Percentiles rank a stretch among this genome's conserved stretches.
phyloP scores from a whole-genome alignment of 306 rosid species.

The Myrica gale region DNA sequence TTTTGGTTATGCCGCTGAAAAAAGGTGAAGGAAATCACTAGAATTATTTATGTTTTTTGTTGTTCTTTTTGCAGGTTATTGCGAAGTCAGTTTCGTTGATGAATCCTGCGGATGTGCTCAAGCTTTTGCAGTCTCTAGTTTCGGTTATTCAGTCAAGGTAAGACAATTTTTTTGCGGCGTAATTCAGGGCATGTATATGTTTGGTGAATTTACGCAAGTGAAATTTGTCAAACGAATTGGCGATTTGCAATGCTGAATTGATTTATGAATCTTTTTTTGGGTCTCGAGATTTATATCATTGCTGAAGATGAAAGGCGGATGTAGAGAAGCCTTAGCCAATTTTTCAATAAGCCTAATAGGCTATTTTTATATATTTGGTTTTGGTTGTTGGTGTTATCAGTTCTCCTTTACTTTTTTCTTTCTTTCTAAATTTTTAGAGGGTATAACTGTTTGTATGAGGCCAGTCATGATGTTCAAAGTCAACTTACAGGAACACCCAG shows the following conservation, averaged over 20 bases:
- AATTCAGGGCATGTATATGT: not conserved
- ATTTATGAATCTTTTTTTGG: no score
- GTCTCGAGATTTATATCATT: no score
- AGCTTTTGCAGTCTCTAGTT: constrained; percentile 65
- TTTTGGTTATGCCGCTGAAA: no score
- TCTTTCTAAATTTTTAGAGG: no score
- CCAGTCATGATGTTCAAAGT: no score
- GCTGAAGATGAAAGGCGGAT: no score
- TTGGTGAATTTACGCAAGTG: not conserved
- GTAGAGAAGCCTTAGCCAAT: no score
- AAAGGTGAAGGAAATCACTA: no score
- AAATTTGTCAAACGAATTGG: not conserved
- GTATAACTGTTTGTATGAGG: no score
- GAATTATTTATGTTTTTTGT: not conserved
- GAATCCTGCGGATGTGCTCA: constrained; percentile 58
- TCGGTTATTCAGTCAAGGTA: constrained; percentile 69
- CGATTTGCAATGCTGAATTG: no score
- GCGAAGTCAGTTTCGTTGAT: constrained; percentile 61
- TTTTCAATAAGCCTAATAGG: no score
- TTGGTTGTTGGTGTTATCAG: not conserved
- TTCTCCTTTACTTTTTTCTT: not conserved
- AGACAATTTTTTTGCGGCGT: constrained; percentile 1
- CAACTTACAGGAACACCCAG: not conserved
- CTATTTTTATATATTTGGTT: not conserved
- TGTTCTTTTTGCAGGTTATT: constrained; percentile 56